Evolutionary conservation across 331 rosid species (phyloP).

Genomic region (Malus hybrid): DNA sequence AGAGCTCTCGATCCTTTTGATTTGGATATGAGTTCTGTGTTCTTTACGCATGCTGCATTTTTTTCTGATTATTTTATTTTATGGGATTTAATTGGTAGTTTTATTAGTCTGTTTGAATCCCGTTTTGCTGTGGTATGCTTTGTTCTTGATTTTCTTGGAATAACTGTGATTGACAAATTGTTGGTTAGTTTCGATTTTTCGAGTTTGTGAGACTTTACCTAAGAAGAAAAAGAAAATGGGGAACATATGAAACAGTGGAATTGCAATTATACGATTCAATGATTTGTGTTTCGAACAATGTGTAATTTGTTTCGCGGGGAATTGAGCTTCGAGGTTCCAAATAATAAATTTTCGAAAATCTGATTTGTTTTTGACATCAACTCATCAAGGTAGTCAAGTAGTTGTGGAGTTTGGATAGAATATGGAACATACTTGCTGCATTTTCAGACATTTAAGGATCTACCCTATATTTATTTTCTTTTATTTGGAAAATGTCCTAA

Average conservation of each 20-base stretch:
- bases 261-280: neutral
- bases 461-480: neutral
- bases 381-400: neutral
- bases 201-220: neutral
- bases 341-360: neutral
- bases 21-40: neutral
- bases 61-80: neutral
- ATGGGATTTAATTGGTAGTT: neutral
- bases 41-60: neutral
- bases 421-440: neutral
- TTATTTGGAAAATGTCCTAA: neutral
- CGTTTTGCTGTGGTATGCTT: neutral
- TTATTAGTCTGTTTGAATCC: neutral
- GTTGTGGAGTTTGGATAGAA: neutral
- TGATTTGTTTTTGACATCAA: neutral
- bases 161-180: neutral
- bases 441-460: neutral
- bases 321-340: neutral
- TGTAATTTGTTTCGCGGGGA: neutral
- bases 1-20: constrained; percentile 7
- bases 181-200: neutral
- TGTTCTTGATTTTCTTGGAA: neutral
- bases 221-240: neutral
- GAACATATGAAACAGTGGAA: neutral
- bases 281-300: neutral